Evolutionary conservation across 768 basidiomycete species (phyloP), one percentile per base, ranked within the genome.

Genomic region (Podaxis sp.): DNA sequence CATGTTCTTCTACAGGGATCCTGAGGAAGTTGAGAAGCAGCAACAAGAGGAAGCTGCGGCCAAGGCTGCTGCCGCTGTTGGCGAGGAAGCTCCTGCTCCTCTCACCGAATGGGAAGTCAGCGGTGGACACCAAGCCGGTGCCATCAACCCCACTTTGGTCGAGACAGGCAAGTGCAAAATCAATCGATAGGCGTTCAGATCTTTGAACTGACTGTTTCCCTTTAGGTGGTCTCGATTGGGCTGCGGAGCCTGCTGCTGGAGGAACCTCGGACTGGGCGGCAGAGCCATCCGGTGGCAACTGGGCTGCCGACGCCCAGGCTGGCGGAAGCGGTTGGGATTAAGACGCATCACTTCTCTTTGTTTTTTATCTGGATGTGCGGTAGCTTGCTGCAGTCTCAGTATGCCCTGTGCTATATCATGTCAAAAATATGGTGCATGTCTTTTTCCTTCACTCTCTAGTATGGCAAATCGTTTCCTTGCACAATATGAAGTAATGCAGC

Each of bases 1-100:
- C 78, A 91, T 96, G 90, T 96, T 96, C 90, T 95, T 98, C 89
- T 99, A 99, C 87, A 93, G 96, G 72, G 96, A 98, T 80, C 95
- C 96, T 65, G 96, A 99, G 76, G 97, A 99, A 79, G 92, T 98
- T 69, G 96, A 98, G 87, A 93, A 91, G 80, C 96, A 98, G 80
- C 93, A 95, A 74, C 89, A 92, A 73, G 96, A 95, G 75, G 94
- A 93, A 75, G 92, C 93, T 28, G 87, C 90, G 66, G 92, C 92
- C 69, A 95, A 95, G 79, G 82, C 85, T 66, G 83, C 85, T 65
- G 86, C 84, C 56, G 77, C 75, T 60, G 75, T 73, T 55, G 82
- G 78, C 59, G 85, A 72, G 49, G 89, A 84, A 68, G 76, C 79
- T 40, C 76, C 81, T 54, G 70, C 64, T 62, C 69, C 67, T 44